Conservation (phyloP, 1,139 yeast species). For the Arxiozyma bovina region DNA sequence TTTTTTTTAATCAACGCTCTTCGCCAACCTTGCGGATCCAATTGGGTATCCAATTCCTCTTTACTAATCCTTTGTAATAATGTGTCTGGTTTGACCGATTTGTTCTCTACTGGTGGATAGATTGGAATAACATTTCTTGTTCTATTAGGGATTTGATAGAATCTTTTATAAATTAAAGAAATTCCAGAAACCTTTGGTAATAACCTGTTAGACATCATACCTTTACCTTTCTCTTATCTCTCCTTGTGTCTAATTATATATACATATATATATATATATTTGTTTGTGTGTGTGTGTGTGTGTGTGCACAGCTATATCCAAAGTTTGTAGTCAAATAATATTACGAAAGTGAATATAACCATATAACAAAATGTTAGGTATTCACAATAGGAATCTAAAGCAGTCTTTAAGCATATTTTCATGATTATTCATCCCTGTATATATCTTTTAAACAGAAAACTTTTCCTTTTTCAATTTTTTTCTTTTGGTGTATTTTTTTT, state of each 20-base stretch:
- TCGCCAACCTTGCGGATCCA: slow-evolving; percentile 71
- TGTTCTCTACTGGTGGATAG: slow-evolving; percentile 26
- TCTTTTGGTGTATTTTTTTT: too few relatives aligned
- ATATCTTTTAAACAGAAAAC: too few relatives aligned
- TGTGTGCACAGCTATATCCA: too few relatives aligned
- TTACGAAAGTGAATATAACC: too few relatives aligned
- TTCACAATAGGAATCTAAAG: too few relatives aligned
- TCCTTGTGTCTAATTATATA: background rate
- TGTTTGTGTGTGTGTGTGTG: too few relatives aligned
- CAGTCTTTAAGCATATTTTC: too few relatives aligned
- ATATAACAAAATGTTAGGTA: too few relatives aligned
- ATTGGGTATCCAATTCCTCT: slow-evolving; percentile 32
- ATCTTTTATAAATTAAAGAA: background rate
- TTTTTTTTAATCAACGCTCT: slow-evolving; percentile 47
- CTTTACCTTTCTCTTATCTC: background rate
- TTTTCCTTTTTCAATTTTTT: too few relatives aligned
- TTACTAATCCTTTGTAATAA: slow-evolving; percentile 14
- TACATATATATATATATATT: too few relatives aligned
- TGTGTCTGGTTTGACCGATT: slow-evolving; percentile 8
- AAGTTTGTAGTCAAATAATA: too few relatives aligned
- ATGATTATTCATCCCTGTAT: too few relatives aligned
- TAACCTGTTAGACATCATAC: background rate
- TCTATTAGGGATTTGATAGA: slow-evolving; percentile 19
- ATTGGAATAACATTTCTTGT: slow-evolving; percentile 30
- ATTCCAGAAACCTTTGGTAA: background rate